These are phyloP conservation scores for Forsythia suspensa DNA, from an alignment of 257 asterid species.

Conservation along the genomic window DNA sequence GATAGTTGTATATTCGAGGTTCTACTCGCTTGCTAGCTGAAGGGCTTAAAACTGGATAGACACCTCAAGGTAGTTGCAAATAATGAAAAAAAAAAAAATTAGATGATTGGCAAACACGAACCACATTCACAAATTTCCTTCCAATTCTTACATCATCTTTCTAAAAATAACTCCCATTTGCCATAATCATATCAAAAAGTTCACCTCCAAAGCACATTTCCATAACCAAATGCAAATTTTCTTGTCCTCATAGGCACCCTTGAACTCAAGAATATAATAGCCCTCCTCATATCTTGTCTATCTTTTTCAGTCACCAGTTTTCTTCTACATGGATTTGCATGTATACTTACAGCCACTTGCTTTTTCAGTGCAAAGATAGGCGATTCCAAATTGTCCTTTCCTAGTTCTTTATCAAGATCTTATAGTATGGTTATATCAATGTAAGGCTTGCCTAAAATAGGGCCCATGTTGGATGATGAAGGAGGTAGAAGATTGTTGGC, in stretches of 20 bases:
- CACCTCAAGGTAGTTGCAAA: no score
- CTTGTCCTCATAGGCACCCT: conserved; percentile 59
- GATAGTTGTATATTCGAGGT: no score
- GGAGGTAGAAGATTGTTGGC: background rate
- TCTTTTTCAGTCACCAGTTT: conserved; percentile 41
- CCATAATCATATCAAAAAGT: conserved; percentile 62
- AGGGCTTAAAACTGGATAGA: no score
- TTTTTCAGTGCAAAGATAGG: conserved; percentile 56
- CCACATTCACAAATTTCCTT: conserved; percentile 64
- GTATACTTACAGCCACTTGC: conserved; percentile 41
- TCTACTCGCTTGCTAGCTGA: no score
- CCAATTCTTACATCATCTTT: conserved; percentile 57
- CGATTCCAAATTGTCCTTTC: conserved; percentile 62
- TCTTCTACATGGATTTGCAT: conserved; percentile 53
- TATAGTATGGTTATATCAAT: conserved; percentile 44
- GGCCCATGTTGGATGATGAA: conserved; percentile 24
- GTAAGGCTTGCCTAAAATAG: conserved; percentile 39
- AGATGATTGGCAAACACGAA: conserved; percentile 43
- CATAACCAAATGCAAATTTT: conserved; percentile 51
- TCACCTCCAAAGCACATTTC: conserved; percentile 67
- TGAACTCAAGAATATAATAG: conserved; percentile 56
- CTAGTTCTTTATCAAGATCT: conserved; percentile 47
- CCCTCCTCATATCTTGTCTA: conserved; percentile 40
- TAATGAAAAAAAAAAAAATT: no score
- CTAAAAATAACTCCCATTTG: conserved; percentile 54